These are phyloP conservation scores for Trichoderma koningii DNA, from an alignment of 2,329 filamentous ascomycete species.

Conservation along the genomic window DNA sequence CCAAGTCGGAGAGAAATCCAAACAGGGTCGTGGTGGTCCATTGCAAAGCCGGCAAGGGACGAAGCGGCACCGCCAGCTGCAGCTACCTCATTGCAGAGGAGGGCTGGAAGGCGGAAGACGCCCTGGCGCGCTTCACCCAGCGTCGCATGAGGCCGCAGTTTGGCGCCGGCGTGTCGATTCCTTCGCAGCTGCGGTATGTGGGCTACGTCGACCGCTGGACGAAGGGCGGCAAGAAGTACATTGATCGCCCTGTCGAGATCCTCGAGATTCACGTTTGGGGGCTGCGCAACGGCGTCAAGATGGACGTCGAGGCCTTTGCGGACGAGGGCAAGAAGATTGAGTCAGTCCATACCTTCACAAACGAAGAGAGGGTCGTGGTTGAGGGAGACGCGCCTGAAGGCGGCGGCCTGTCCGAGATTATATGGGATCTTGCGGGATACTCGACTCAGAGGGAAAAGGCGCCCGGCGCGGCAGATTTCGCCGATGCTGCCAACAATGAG, in stretches of 20 bases:
- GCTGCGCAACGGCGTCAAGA: constrained; percentile 80
- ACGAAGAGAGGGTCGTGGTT: constrained; percentile 70
- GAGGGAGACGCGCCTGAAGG: constrained; percentile 57
- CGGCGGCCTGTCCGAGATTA: constrained; percentile 52
- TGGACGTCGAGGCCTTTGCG: constrained; percentile 79
- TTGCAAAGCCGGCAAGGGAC: constrained; percentile 95
- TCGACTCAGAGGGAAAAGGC: constrained; percentile 40
- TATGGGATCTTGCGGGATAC: constrained; percentile 56
- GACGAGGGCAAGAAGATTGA: constrained; percentile 90
- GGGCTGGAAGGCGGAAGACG: constrained; percentile 57
- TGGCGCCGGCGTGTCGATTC: constrained; percentile 87
- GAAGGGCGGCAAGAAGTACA: constrained; percentile 71
- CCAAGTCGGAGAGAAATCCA: constrained; percentile 40
- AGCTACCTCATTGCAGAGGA: constrained; percentile 90
- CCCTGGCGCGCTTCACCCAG: constrained; percentile 67
- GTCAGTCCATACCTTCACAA: constrained; percentile 76
- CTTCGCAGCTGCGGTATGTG: constrained; percentile 86
- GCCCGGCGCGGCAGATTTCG: constrained; percentile 41
- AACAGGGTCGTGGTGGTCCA: constrained; percentile 83
- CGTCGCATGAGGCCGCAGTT: constrained; percentile 87
- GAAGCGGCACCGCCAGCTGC: constrained; percentile 84
- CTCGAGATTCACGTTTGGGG: constrained; percentile 91
- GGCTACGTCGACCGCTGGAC: constrained; percentile 89
- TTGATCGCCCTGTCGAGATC: constrained; percentile 81
- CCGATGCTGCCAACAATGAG: constrained; percentile 37